These are phyloP conservation scores for Sporothrix inflata DNA, from an alignment of 2,329 filamentous ascomycete genomes.

Conservation along the genomic window DNA sequence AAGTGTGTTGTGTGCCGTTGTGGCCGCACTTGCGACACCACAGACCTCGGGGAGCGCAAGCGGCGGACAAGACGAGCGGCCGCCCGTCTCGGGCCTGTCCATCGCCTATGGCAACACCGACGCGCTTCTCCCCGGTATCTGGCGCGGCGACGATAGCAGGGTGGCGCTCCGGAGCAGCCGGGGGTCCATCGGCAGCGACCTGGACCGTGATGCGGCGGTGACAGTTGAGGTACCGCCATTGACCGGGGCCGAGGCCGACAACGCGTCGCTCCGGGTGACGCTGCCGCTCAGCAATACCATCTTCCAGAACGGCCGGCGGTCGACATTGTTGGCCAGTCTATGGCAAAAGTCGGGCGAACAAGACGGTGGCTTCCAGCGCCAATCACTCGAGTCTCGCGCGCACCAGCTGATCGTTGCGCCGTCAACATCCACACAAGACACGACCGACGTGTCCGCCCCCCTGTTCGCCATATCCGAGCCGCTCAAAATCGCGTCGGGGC, in stretches of 20 bases:
- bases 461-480: slow-evolving; percentile 66
- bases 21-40: slow-evolving; percentile 56
- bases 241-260: slow-evolving; percentile 34
- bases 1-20: slow-evolving; percentile 57
- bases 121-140: slow-evolving; percentile 51
- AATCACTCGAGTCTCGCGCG: not conserved
- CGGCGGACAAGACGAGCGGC: slow-evolving; percentile 2
- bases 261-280: slow-evolving; percentile 46
- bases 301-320: slow-evolving; percentile 69
- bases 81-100: slow-evolving; percentile 51
- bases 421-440: not conserved
- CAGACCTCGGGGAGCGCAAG: not conserved
- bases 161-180: not conserved
- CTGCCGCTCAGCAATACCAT: slow-evolving; percentile 77
- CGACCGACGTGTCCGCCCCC: slow-evolving; percentile 41
- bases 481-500: slow-evolving; percentile 64
- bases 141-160: slow-evolving; percentile 40
- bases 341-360: slow-evolving; percentile 40
- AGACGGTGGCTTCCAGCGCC: slow-evolving; percentile 31
- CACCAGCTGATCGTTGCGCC: slow-evolving; percentile 41
- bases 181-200: slow-evolving; percentile 32
- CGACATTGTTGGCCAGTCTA: slow-evolving; percentile 57
- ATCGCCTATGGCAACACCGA: slow-evolving; percentile 51
- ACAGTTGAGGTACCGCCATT: slow-evolving; percentile 46
- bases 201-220: slow-evolving; percentile 48